These are phyloP conservation scores for Glycine latifolia DNA, from an alignment of 306 rosid species.

Conservation along the genomic window DNA sequence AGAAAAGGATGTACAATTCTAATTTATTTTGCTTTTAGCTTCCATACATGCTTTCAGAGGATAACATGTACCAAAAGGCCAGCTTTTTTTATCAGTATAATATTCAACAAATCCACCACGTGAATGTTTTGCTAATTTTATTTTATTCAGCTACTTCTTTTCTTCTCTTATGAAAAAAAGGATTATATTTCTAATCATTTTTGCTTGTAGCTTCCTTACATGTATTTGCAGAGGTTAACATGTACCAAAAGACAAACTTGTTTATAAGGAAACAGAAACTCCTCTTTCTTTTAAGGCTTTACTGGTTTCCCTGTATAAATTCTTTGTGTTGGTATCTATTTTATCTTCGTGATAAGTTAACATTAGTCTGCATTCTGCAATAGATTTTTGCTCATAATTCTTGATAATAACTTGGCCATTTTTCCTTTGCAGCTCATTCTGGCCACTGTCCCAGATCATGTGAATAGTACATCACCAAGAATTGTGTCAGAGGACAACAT, in stretches of 20 bases:
- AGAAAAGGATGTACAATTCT: constrained; percentile 19
- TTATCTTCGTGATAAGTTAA: constrained; percentile 26
- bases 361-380: constrained; percentile 26
- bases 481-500: constrained; percentile 86
- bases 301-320: background rate
- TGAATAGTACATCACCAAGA: constrained; percentile 69
- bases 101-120: too few species aligned
- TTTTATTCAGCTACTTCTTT: too few species aligned
- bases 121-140: too few species aligned
- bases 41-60: constrained; percentile 18
- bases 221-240: too few species aligned
- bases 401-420: constrained; percentile 26
- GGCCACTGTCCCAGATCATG: constrained; percentile 75
- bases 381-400: constrained; percentile 30
- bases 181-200: too few species aligned
- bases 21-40: constrained; percentile 20
- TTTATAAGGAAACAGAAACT: background rate
- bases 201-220: too few species aligned
- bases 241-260: too few species aligned
- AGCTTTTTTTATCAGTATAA: background rate
- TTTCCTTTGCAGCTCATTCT: constrained; percentile 67
- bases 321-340: constrained; percentile 36
- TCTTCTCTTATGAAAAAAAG: too few species aligned
- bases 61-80: constrained; percentile 30
- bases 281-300: background rate